Percentiles rank a stretch among this genome's conserved stretches.
Evolutionary conservation across 345 rosid species (phyloP).

Genomic region (Leavenworthia alabamica): DNA sequence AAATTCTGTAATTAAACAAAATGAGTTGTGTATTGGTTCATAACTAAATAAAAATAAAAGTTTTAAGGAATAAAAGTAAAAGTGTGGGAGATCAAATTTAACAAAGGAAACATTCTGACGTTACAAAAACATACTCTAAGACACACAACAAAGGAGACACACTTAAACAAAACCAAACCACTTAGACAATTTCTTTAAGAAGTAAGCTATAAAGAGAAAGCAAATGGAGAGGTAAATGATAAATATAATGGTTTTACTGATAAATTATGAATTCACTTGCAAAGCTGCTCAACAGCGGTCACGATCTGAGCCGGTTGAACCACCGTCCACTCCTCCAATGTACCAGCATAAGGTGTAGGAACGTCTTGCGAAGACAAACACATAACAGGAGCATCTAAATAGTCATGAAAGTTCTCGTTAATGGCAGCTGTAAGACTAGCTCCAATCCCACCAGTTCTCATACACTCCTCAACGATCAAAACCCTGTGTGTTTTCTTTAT

Average conservation of each 20-base stretch:
- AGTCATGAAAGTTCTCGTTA: constrained; percentile 81
- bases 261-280: constrained; percentile 42
- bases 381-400: too few species aligned
- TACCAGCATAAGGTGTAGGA: constrained; percentile 75
- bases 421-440: constrained; percentile 91
- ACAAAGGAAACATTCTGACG: too few species aligned
- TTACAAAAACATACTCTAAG: too few species aligned
- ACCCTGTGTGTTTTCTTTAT: constrained; percentile 90
- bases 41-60: too few species aligned
- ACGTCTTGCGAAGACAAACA: constrained; percentile 96
- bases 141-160: too few species aligned
- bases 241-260: constrained; percentile 9
- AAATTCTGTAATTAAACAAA: too few species aligned
- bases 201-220: background rate
- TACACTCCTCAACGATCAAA: constrained; percentile 92
- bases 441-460: constrained; percentile 95
- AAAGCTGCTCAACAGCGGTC: constrained; percentile 86
- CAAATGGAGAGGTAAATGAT: constrained; percentile 3
- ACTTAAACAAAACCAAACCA: too few species aligned
- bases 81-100: too few species aligned
- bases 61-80: too few species aligned
- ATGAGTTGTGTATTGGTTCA: too few species aligned
- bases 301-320: constrained; percentile 96
- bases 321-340: constrained; percentile 85
- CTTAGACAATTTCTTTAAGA: constrained; percentile 5